Evolutionary conservation across 225 moss, liverwort and hornwort species (phyloP).

Genomic region (Polytrichum commune): DNA sequence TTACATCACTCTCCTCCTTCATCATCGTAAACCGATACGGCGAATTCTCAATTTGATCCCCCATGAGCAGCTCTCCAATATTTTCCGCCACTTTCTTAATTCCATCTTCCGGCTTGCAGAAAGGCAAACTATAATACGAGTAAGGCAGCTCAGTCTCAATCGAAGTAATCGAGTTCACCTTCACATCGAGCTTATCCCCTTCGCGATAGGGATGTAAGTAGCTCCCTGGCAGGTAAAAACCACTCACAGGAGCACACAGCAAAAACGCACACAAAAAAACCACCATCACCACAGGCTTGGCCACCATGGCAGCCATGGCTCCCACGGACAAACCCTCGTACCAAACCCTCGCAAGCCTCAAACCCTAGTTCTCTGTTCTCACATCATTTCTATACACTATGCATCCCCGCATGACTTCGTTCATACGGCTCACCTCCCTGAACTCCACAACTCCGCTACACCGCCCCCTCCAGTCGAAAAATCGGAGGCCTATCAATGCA

Average conservation of each 20-base stretch:
- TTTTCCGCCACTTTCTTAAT: conserved; percentile 64
- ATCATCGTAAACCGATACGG: conserved; percentile 63
- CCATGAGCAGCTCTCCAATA: conserved; percentile 73
- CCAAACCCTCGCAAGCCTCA: too few relatives aligned
- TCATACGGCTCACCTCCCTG: too few relatives aligned
- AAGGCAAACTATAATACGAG: conserved; percentile 68
- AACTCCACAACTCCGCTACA: too few relatives aligned
- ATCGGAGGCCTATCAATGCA: too few relatives aligned
- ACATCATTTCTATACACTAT: too few relatives aligned
- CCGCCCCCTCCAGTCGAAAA: too few relatives aligned
- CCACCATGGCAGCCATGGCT: background rate
- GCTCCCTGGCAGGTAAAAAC: conserved; percentile 70
- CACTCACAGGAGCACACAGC: conserved; percentile 12
- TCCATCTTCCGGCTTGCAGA: conserved; percentile 48
- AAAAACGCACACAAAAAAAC: conserved; percentile 3
- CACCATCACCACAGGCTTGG: conserved; percentile 13
- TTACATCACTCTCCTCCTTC: conserved; percentile 30
- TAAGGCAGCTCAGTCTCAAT: conserved; percentile 76
- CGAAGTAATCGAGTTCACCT: conserved; percentile 73
- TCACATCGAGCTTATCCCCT: conserved; percentile 31
- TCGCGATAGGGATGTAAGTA: conserved; percentile 48
- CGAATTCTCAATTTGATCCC: conserved; percentile 74
- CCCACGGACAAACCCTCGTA: background rate
- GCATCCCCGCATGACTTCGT: too few relatives aligned
- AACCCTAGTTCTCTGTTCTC: too few relatives aligned